phyloP scores from a whole-genome alignment of 768 basidiomycete species.

The Podaxis sp. region DNA sequence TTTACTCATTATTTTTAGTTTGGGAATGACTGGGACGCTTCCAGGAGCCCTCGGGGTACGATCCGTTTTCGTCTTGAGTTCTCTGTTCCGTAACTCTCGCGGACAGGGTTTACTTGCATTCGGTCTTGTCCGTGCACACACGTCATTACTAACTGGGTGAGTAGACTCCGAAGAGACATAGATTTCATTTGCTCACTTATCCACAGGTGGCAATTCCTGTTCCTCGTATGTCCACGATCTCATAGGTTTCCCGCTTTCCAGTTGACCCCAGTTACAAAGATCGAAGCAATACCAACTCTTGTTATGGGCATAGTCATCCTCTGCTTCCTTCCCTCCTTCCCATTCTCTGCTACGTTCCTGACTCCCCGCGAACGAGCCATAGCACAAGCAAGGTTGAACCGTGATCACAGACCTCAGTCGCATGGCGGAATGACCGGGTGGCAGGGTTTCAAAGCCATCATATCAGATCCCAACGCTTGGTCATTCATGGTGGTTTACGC shows the following conservation, averaged over 20 bases:
- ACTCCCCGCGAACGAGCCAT: constrained; percentile 53
- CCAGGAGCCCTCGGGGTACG: constrained; percentile 55
- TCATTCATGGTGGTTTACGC: constrained; percentile 51
- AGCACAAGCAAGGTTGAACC: constrained; percentile 54
- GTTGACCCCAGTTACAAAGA: constrained; percentile 27
- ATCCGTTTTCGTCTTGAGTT: not conserved
- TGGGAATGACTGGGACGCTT: constrained; percentile 59
- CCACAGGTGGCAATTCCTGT: constrained; percentile 58
- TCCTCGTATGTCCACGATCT: constrained; percentile 36
- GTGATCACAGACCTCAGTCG: constrained; percentile 56
- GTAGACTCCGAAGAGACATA: not conserved
- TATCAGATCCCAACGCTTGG: constrained; percentile 52
- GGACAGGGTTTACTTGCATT: constrained; percentile 54
- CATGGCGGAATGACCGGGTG: constrained; percentile 60
- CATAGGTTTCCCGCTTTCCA: not conserved
- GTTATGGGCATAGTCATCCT: constrained; percentile 51
- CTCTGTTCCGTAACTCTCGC: not conserved
- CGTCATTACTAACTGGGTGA: constrained; percentile 29
- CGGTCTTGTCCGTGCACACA: constrained; percentile 52
- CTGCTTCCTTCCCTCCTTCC: constrained; percentile 54
- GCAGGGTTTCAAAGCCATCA: constrained; percentile 53
- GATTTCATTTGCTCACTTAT: not conserved
- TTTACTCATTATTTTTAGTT: constrained; percentile 27
- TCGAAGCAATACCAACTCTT: constrained; percentile 56
- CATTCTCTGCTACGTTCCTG: constrained; percentile 52